Evolutionary conservation across 2,329 filamentous ascomycete species (phyloP).

Genomic region (Colletotrichum echinochloae): DNA sequence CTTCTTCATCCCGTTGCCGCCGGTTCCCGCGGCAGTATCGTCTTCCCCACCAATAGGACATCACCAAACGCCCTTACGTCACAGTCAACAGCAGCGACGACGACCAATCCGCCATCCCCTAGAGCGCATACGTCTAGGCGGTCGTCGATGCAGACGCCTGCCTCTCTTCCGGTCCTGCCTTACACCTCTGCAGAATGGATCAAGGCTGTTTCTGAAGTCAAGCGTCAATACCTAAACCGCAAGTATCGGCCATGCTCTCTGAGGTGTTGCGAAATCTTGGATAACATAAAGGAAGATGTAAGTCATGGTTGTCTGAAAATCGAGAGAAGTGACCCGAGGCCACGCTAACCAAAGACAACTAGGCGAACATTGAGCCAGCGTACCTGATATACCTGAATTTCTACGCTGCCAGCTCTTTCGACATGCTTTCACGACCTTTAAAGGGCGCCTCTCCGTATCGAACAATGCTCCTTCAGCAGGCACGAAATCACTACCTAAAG

Average conservation of each 20-base stretch:
- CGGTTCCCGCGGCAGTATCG: conserved; percentile 41
- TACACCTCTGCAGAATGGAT: conserved; percentile 64
- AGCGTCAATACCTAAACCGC: conserved; percentile 63
- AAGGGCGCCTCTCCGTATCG: conserved; percentile 60
- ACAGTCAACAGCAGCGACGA: conserved; percentile 44
- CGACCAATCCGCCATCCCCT: conserved; percentile 41
- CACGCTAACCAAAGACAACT: conserved; percentile 36
- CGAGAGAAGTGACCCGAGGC: neutral
- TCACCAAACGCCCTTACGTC: conserved; percentile 15
- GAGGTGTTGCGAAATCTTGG: conserved; percentile 65
- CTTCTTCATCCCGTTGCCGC: conserved; percentile 44
- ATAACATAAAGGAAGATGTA: conserved; percentile 59
- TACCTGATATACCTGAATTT: conserved; percentile 71
- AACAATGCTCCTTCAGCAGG: conserved; percentile 61
- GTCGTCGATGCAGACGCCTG: conserved; percentile 42
- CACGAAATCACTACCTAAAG: conserved; percentile 63
- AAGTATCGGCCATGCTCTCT: conserved; percentile 66
- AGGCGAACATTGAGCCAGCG: conserved; percentile 60
- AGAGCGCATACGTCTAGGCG: conserved; percentile 44
- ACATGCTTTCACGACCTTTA: conserved; percentile 65
- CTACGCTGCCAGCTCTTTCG: conserved; percentile 70
- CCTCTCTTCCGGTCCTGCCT: conserved; percentile 51
- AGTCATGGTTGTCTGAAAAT: conserved; percentile 42
- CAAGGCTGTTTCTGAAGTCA: conserved; percentile 63
- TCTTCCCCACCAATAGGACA: conserved; percentile 40